Conservation (phyloP, 352 stramenopile species). For the Phytopythium sindhum region DNA sequence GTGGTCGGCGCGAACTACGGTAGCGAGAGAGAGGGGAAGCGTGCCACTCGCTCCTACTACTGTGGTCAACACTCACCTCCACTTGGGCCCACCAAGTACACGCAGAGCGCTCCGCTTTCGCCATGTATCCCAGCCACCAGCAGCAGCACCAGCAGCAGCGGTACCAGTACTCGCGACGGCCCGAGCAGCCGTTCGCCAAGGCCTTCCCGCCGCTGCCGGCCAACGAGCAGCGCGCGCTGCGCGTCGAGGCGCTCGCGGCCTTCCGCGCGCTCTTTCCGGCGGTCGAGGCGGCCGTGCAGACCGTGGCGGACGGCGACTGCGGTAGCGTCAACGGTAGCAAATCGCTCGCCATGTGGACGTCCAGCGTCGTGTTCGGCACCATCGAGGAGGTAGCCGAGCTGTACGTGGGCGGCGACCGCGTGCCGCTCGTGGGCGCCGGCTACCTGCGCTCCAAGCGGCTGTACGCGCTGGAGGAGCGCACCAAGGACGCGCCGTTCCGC, state of each 20-base stretch:
- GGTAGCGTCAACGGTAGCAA: conserved; percentile 32
- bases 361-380: conserved; percentile 41
- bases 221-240: conserved; percentile 28
- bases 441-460: conserved; percentile 41
- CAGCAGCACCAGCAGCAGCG: conserved; percentile 10
- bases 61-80: not conserved
- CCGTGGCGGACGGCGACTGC: conserved; percentile 27
- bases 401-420: conserved; percentile 40
- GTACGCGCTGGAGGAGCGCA: conserved; percentile 47
- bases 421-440: conserved; percentile 44
- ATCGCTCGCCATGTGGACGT: conserved; percentile 62
- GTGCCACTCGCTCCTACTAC: not conserved
- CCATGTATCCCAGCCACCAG: not conserved
- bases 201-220: conserved; percentile 38
- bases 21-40: not conserved
- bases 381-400: conserved; percentile 62
- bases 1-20: not conserved
- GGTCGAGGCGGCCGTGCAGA: conserved; percentile 29
- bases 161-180: conserved; percentile 43
- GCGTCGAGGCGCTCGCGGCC: conserved; percentile 20
- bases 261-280: conserved; percentile 39
- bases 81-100: not conserved
- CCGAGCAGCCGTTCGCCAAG: conserved; percentile 46
- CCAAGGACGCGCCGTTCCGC: conserved; percentile 36
- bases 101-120: not conserved